Conservation (phyloP, 176 grass and related monocot species). For the Pontederia crassipes region DNA sequence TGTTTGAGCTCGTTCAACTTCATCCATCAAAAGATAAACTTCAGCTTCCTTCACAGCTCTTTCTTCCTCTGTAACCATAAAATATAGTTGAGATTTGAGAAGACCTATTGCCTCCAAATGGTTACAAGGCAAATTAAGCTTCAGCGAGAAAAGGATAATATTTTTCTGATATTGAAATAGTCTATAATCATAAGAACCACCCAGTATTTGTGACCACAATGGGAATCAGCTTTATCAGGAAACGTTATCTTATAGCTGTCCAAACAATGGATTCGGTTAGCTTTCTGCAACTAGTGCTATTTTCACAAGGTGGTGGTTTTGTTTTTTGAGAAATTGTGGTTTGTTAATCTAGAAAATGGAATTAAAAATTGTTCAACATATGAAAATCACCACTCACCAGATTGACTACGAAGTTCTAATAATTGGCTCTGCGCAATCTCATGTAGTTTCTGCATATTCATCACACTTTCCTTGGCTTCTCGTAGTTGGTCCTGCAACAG, state of each 20-base stretch:
- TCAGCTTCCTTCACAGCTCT: slow-evolving; percentile 83
- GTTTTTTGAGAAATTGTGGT: no score
- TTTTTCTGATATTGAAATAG: no score
- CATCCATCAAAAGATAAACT: slow-evolving; percentile 87
- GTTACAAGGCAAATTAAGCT: no score
- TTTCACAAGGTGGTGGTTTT: no score
- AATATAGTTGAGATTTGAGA: background rate
- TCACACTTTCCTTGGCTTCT: slow-evolving; percentile 95
- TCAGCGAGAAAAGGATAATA: no score
- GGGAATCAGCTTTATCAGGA: no score
- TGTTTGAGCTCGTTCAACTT: slow-evolving; percentile 91
- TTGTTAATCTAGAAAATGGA: background rate
- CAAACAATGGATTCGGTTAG: no score
- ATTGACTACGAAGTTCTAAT: slow-evolving; percentile 96
- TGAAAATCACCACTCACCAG: slow-evolving; percentile 49
- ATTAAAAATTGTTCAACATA: background rate
- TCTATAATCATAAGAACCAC: no score
- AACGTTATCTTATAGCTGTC: no score
- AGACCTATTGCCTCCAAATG: no score
- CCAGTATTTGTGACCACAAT: no score
- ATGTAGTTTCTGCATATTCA: slow-evolving; percentile 98
- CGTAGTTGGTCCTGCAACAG: slow-evolving; percentile 89
- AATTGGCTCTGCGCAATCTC: slow-evolving; percentile 91
- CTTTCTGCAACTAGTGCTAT: no score
- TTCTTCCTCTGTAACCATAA: slow-evolving; percentile 66